These are phyloP conservation scores for Cladophialophora chaetospira DNA, from an alignment of 2,329 filamentous ascomycete genomes.

Conservation along the genomic window DNA sequence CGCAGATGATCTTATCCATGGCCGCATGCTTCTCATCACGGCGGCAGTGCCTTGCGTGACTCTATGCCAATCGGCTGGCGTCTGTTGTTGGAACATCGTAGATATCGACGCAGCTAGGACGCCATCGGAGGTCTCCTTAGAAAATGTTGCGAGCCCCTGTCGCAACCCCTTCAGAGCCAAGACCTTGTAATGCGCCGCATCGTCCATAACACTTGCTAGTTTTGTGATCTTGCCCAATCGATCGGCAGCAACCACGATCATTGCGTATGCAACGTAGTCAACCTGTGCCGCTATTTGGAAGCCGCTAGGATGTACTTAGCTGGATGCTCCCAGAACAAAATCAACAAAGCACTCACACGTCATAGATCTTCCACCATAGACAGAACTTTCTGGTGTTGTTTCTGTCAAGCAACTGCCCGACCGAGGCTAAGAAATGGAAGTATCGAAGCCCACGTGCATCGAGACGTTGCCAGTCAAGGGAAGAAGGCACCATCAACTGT, in stretches of 20 bases:
- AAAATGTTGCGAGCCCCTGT: constrained; percentile 81
- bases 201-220: constrained; percentile 9
- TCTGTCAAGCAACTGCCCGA: not conserved
- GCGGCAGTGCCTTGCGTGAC: constrained; percentile 6
- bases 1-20: constrained; percentile 1
- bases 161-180: constrained; percentile 83
- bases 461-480: constrained; percentile 9
- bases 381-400: constrained; percentile 1
- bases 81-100: constrained; percentile 46
- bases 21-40: constrained; percentile 4
- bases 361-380: constrained; percentile 9
- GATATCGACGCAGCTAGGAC: constrained; percentile 87
- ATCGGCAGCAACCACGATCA: constrained; percentile 11
- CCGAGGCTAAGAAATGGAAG: constrained; percentile 4
- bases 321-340: not conserved
- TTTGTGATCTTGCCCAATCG: constrained; percentile 6
- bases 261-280: constrained; percentile 11
- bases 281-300: constrained; percentile 11
- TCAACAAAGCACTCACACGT: not conserved
- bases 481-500: not conserved
- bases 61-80: constrained; percentile 2
- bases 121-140: constrained; percentile 81
- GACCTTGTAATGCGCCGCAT: constrained; percentile 67
- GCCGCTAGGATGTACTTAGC: not conserved
- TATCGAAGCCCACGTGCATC: constrained; percentile 9